Percentiles rank a stretch among this genome's conserved stretches.
Evolutionary conservation across 2,329 filamentous ascomycete genomes (phyloP).

Genomic region (Exophiala oligosperma): DNA sequence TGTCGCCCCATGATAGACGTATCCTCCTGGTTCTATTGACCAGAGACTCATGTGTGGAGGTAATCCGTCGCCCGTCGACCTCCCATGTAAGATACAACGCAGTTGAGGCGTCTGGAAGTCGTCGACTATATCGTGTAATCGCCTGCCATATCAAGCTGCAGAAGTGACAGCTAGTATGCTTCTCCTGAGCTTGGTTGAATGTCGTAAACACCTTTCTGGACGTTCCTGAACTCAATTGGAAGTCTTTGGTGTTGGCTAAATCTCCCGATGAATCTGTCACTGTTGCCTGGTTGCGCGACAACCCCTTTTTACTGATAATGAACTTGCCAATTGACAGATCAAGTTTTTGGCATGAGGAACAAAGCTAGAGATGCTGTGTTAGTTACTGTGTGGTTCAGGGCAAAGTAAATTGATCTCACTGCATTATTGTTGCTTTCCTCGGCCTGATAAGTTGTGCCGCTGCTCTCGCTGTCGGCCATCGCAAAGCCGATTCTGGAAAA

Average conservation of each 20-base stretch:
- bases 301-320: background rate
- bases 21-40: background rate
- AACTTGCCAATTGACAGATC: background rate
- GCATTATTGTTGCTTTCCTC: no score
- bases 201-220: no score
- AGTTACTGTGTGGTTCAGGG: no score
- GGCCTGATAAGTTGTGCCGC: no score
- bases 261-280: background rate
- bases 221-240: no score
- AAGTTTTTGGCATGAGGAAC: background rate
- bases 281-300: background rate
- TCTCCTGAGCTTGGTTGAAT: no score
- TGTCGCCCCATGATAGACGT: background rate
- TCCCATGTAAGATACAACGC: background rate
- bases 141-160: background rate
- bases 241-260: no score
- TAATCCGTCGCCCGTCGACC: background rate
- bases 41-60: background rate
- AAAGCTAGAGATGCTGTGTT: background rate
- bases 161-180: background rate
- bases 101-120: no score
- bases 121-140: background rate
- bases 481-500: no score
- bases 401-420: no score
- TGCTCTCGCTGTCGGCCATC: no score